Evolutionary conservation across 176 grass and related monocot genomes (phyloP), one percentile per base, ranked within the genome.

Genomic region (Ananas comosus): DNA sequence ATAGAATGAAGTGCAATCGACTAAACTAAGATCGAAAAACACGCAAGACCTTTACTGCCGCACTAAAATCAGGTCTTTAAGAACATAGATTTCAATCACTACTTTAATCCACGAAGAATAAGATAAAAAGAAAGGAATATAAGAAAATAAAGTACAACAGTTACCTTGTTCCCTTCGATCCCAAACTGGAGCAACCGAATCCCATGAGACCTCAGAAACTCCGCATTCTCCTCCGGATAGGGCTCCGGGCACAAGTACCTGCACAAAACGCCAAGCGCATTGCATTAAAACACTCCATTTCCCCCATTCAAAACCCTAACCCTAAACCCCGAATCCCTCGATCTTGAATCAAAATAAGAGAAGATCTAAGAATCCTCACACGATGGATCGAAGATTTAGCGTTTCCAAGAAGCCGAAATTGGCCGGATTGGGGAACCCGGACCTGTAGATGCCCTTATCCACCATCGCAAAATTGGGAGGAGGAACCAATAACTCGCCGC

Each of bases 161-260:
- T 79, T 72, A 83, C 83, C 83, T 86, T 86, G 69, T 25, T 91
- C 49, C 87, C 77, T 14, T 91, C 88, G 48, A 91, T 91, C 28
- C 77, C 88, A 51, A 86, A 86, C 51, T 91, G 88, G 68, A 91
- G 83, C 49, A 91, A 66, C 10, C 78, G 74, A 48, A 83, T 91
- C 66, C 83, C 80, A 16, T 78, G 70, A 25, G 63, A 56, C 72
- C 73, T 68, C 25, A 91, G 65, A 72, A 91, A 86, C 52, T 59
- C 70, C 0, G 75, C 25, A 25, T 91, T 91, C 33, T 67, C 66
- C 72, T 83, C 80, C 16, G 77, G 66, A 51, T 91, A 91, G 10
- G 88, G 70, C 61, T 91, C 80, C 13, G 74, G 83, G 73, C 83
- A 86, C 53, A 91, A 51, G 50, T 86, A 91, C 69, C 83, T 91